Conservation (phyloP, 2,329 filamentous ascomycete species). For the Fusarium vanettenii region DNA sequence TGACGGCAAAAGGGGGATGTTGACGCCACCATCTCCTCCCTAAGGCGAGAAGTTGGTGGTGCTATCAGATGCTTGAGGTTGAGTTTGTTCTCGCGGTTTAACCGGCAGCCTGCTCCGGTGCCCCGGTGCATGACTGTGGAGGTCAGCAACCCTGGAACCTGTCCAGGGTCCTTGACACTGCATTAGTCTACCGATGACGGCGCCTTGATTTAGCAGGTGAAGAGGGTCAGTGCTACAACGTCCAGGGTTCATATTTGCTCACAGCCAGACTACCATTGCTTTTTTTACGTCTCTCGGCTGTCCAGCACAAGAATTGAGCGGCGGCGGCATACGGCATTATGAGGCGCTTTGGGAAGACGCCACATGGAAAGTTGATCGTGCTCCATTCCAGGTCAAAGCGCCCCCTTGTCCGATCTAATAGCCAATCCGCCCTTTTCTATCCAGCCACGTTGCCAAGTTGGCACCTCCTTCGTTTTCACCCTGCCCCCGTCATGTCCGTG, state of each 20-base stretch:
- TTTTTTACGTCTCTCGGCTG: no score
- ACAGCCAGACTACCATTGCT: no score
- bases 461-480: no score
- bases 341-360: no score
- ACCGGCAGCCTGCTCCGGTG: neutral
- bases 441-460: no score
- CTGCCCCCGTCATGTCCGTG: no score
- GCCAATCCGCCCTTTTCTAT: no score
- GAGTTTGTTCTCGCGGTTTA: neutral
- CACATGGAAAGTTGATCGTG: neutral
- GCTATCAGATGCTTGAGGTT: neutral
- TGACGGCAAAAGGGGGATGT: neutral
- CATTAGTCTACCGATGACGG: neutral
- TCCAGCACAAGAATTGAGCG: neutral
- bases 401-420: no score
- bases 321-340: neutral
- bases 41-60: neutral
- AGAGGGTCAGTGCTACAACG: no score
- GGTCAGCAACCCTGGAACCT: neutral
- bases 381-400: neutral
- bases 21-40: neutral
- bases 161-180: neutral
- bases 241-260: no score
- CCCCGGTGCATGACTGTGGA: slow-evolving; percentile 1
- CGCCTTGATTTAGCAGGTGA: no score